Evolutionary conservation across 306 rosid genomes (phyloP), one percentile per base, ranked within the genome.

Genomic region (Oemleria cerasiformis): DNA sequence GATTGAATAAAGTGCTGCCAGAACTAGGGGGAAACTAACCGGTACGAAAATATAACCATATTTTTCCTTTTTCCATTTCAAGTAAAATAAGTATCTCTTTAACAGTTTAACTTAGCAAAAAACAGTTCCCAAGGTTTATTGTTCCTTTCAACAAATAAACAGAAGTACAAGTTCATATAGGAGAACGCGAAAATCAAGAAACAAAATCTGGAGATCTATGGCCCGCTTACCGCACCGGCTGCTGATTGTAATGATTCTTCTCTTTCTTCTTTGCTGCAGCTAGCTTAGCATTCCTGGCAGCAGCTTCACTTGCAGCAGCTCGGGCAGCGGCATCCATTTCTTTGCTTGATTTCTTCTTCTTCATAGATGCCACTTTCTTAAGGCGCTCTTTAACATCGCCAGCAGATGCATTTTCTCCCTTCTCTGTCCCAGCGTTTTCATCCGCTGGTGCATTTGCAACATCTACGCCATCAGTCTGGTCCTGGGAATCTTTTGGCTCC

Each of bases 231-330:
- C 96, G 85, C 70, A 85, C 87, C 7, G 92, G 92, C 80, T 85
- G 96, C 83, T 87, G 96, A 71, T 89, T 89, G 79, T 85, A 87
- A 81, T 87, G 92, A 4, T 69, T 84, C 88, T 89, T 89, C 87
- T 85, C 90, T 41, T 89, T 89, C 56, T 87, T 89, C 90, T 89
- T 89, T n/a, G 90, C 82, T 0, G 96, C 90, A 25, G 87, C 87
- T 8, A 89, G 80, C 81, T 4, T 89, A 53, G 92, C 96, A 64
- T 34, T 87, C 79, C 96, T 80, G 65, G 92, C 92, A 63, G 92
- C 92, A 68, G 92, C 92, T 81, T 89, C 92, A 57, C 67, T 74
- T 4, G 92, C 81, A 19, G 96, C 96, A 44, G 92, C 96, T 14
- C 88, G 82, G 17, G 96, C 96, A 6, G 92, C 88, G 38, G 77